These are phyloP conservation scores for Cercospora sp. DNA, from an alignment of 2,329 filamentous ascomycete species.

Conservation along the genomic window DNA sequence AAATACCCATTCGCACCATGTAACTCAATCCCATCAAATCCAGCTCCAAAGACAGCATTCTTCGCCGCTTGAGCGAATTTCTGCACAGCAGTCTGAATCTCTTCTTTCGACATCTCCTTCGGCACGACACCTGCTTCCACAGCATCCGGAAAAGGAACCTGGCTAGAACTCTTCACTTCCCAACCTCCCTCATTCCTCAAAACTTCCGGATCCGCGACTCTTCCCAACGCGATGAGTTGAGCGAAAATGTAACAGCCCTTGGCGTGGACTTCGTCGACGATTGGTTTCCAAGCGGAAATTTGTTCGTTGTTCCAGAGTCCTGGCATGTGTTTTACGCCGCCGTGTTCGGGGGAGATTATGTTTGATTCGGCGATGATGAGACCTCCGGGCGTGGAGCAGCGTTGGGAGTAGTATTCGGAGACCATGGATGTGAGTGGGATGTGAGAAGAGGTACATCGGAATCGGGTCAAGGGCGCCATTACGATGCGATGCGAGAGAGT, in stretches of 20 bases:
- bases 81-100: constrained; percentile 41
- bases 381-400: constrained; percentile 34
- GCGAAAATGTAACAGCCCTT: constrained; percentile 52
- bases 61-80: constrained; percentile 45
- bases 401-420: constrained; percentile 39
- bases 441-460: constrained; percentile 2
- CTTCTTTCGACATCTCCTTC: constrained; percentile 39
- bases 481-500: constrained; percentile 3
- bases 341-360: constrained; percentile 36
- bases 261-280: constrained; percentile 53
- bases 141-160: neutral
- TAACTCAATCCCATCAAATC: constrained; percentile 62
- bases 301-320: constrained; percentile 43
- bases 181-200: neutral
- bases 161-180: neutral
- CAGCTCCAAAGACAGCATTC: constrained; percentile 46
- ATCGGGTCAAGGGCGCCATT: constrained; percentile 10
- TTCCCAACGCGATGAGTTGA: constrained; percentile 52
- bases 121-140: neutral
- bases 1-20: constrained; percentile 55
- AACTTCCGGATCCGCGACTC: constrained; percentile 41
- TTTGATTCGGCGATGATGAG: constrained; percentile 41
- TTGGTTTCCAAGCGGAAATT: constrained; percentile 52
- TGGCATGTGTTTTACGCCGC: constrained; percentile 30
- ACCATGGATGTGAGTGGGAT: constrained; percentile 6